A percentile compares a stretch with the other conserved stretches of the same genome.
phyloP scores from a whole-genome alignment of 805 yeast species.

The Candida arabinofermentans region DNA sequence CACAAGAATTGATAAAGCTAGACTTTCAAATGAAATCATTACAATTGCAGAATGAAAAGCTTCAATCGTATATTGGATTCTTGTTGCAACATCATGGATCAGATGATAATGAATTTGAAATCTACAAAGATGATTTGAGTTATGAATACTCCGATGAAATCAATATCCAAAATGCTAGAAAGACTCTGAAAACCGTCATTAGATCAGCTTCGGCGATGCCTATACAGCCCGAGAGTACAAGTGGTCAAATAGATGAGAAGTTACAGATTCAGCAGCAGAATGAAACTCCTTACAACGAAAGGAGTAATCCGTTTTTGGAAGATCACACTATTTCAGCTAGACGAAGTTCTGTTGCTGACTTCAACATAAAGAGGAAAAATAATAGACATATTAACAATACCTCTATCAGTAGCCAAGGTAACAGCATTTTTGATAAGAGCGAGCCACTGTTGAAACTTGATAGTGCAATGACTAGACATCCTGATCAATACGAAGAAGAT shows the following conservation, averaged over 20 bases:
- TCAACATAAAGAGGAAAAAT: background rate
- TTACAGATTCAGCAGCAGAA: background rate
- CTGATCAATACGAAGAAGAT: constrained; percentile 15
- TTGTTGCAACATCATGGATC: constrained; percentile 41
- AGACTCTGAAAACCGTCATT: constrained; percentile 34
- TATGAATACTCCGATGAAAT: constrained; percentile 51
- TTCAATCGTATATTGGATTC: constrained; percentile 54
- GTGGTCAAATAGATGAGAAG: too few species aligned
- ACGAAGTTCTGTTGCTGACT: constrained; percentile 1
- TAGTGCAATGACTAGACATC: background rate
- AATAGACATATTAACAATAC: constrained; percentile 15
- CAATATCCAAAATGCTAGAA: constrained; percentile 45
- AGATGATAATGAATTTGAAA: constrained; percentile 21
- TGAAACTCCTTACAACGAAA: background rate
- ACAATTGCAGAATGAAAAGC: constrained; percentile 51
- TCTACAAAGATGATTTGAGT: constrained; percentile 19
- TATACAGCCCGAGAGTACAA: constrained; percentile 20
- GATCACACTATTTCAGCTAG: background rate
- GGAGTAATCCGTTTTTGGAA: background rate
- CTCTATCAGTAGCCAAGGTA: constrained; percentile 15
- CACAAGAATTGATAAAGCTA: constrained; percentile 47
- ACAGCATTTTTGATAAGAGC: constrained; percentile 9
- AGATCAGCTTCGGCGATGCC: constrained; percentile 32
- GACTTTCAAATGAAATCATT: constrained; percentile 51
- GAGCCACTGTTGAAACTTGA: background rate